These are phyloP conservation scores for Emericellopsis terricola DNA, from an alignment of 495 filamentous ascomycete species.

Conservation along the genomic window DNA sequence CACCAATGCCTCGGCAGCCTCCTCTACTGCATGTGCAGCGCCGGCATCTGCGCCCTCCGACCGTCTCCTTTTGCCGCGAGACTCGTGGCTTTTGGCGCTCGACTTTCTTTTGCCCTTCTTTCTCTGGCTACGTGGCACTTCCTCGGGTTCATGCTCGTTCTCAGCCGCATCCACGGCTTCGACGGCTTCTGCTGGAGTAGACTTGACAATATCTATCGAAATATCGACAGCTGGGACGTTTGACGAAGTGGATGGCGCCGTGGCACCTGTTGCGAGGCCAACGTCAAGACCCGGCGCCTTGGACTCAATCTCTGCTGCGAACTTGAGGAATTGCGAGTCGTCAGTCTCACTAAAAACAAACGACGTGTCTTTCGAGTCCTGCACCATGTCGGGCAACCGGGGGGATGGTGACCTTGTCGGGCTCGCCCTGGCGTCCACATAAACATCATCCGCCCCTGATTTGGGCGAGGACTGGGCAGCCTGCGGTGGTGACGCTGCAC, in stretches of 20 bases:
- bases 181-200: constrained; percentile 7
- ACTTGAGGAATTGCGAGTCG: constrained; percentile 23
- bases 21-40: no score
- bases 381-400: background rate
- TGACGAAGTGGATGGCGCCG: background rate
- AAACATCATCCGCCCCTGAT: constrained; percentile 20
- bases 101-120: constrained; percentile 2
- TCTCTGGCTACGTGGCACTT: no score
- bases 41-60: background rate
- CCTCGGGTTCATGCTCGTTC: no score
- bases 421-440: constrained; percentile 21
- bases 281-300: no score
- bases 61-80: background rate
- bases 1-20: background rate
- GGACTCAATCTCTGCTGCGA: constrained; percentile 26
- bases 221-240: background rate
- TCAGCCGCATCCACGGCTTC: background rate
- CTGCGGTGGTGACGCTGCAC: no score
- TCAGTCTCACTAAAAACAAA: constrained; percentile 24
- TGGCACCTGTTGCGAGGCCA: background rate
- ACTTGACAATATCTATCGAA: no score
- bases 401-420: constrained; percentile 1
- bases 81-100: background rate
- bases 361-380: constrained; percentile 14
- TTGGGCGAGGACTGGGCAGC: no score